A percentile compares a stretch with the other conserved stretches of the same genome.
These are phyloP conservation scores for Aspergillus luchuensis DNA, from an alignment of 2,329 filamentous ascomycete genomes.

Conservation along the genomic window DNA sequence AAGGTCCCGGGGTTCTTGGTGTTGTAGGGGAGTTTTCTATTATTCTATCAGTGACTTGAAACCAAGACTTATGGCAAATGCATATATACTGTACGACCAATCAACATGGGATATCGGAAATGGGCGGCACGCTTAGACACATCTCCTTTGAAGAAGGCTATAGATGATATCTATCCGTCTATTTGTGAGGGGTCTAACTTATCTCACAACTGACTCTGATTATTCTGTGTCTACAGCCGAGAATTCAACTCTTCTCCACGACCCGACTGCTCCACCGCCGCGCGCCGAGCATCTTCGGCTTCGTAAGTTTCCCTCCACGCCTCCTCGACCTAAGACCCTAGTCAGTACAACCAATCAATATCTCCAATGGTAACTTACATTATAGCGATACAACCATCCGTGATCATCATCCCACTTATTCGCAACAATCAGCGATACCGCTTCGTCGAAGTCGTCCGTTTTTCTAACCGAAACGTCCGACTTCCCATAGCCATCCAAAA, in stretches of 20 bases:
- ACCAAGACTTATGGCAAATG: too few relatives aligned
- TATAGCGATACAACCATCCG: conserved; percentile 15
- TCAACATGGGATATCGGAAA: too few relatives aligned
- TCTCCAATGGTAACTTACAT: background rate
- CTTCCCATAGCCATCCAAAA: conserved; percentile 8
- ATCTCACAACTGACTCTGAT: background rate
- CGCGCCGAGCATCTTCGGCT: conserved; percentile 9
- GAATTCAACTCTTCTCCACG: background rate
- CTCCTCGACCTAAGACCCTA: conserved; percentile 10
- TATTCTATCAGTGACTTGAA: too few relatives aligned
- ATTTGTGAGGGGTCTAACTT: too few relatives aligned
- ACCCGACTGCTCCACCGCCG: background rate
- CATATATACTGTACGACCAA: too few relatives aligned
- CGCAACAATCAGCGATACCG: background rate
- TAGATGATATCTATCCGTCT: too few relatives aligned
- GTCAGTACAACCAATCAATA: background rate
- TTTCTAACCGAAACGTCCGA: background rate
- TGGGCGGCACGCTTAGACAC: too few relatives aligned
- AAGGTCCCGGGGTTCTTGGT: too few relatives aligned
- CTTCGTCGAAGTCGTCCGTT: conserved; percentile 10
- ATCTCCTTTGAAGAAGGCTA: too few relatives aligned
- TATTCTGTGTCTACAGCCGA: background rate
- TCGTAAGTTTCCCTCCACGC: conserved; percentile 7
- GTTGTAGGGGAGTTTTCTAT: too few relatives aligned
- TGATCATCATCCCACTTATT: conserved; percentile 13